A percentile compares a stretch with the other conserved stretches of the same genome.
Evolutionary conservation across 306 rosid genomes (phyloP).

Genomic region (Cicer chorassanicum): DNA sequence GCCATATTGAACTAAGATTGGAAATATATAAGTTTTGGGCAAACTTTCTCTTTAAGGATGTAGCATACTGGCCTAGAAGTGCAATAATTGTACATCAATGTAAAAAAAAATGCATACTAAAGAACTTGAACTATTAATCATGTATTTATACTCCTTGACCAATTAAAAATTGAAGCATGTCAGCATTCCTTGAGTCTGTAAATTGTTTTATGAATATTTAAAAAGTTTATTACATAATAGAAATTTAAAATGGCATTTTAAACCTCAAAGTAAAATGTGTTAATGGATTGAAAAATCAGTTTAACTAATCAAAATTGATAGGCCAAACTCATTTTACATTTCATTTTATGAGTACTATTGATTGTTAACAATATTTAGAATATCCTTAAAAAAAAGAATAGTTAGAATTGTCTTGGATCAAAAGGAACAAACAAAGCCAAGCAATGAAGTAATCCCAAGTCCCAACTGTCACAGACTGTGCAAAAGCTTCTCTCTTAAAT

Average conservation of each 20-base stretch:
- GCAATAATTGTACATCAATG: neutral
- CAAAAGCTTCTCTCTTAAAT: conserved; percentile 2
- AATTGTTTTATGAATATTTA: neutral
- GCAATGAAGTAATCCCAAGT: conserved; percentile 17
- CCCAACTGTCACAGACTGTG: conserved; percentile 6
- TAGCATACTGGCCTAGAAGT: no score
- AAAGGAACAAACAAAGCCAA: conserved; percentile 10
- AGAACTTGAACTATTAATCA: neutral
- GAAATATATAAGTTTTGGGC: conserved; percentile 12
- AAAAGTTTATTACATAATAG: neutral
- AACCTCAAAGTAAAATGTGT: neutral
- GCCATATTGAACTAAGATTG: conserved; percentile 41
- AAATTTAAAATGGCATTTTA: neutral
- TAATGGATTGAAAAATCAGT: neutral
- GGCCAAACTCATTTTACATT: neutral
- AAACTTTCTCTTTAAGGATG: conserved; percentile 8
- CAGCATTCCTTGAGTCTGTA: neutral
- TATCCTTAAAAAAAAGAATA: no score
- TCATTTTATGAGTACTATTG: neutral
- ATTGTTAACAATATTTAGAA: neutral
- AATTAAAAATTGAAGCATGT: neutral
- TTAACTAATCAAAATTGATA: neutral
- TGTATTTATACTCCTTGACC: neutral
- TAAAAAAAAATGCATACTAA: no score
- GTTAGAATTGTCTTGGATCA: conserved; percentile 9